Base-by-base conservation (phyloP, 176 grass and related monocot genomes). In the Saccharum spontaneum region DNA sequence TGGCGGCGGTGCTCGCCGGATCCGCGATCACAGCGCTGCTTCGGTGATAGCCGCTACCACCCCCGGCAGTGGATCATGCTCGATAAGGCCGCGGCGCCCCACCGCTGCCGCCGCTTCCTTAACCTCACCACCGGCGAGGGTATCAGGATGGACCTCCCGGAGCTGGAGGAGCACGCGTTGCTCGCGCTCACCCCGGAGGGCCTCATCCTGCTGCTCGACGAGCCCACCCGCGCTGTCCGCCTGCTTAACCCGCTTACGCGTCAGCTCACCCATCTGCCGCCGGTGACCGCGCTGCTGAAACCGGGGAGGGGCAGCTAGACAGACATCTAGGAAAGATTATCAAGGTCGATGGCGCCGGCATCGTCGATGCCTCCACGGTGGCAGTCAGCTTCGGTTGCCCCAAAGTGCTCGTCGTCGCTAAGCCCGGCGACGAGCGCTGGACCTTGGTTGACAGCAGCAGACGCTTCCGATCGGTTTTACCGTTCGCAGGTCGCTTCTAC, bases 91-190 rank as follows among this genome's bases (percentile, higher is more conserved):
- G 17, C 3, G 52, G n/a, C n/a, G 6, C 46, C 0, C 71, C 13
- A 14, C 6, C 71, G 71, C 24, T 5, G 72, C 30, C 73, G 8
- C 15, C 46, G 73, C 8, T 75, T 75, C 20, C 34, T 77, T 0
- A 77, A 60, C 75, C 10, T 54, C 50, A 14, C 50, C 52, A 77
- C 75, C 33, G 52, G 75, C 18, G 52, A 60, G 75, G 60, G 75
- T 54, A 0, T 77, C 75, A 4, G 34, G 18, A 77, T 18, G 75
- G 52, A 77, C 52, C 52, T 77, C 34, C 75, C 73, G 30, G 73
- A 36, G 73, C 28, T 76, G 26, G 46, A 9, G 8, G 73, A 57
- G 17, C 73, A 76, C 73, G 20, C 30, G 16, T 12, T 76, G 73
- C 46, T 55, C 9, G 46, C 73, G 48, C 73, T 76, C 73, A 76